phyloP scores from a whole-genome alignment of 108 stramenopile genomes.

The Skeletonema tropicum region DNA sequence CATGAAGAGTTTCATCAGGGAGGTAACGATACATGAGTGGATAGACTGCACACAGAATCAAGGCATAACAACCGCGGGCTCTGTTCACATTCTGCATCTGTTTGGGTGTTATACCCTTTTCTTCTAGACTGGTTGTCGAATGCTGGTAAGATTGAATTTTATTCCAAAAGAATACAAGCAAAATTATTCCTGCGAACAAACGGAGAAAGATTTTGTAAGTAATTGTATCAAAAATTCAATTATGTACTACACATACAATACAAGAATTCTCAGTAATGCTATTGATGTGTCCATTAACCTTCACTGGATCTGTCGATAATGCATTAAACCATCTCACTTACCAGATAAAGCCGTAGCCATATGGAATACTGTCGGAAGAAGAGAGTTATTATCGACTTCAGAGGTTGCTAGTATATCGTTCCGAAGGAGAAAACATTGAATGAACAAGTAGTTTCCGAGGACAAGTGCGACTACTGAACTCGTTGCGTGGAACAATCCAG shows the following conservation, averaged over 20 bases:
- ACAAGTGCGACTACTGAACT: background rate
- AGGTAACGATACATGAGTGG: constrained; percentile 13
- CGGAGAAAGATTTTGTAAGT: no score
- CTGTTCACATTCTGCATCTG: constrained; percentile 12
- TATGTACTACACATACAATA: no score
- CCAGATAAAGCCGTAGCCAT: background rate
- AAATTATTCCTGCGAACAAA: background rate
- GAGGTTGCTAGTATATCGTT: background rate
- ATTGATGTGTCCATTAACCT: no score
- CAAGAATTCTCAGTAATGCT: no score
- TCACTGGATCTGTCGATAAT: no score
- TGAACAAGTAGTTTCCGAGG: background rate
- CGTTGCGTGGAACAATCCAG: background rate
- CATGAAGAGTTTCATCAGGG: background rate
- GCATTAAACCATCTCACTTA: background rate
- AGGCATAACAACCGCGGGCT: background rate
- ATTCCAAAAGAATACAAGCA: background rate
- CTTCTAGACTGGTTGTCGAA: background rate
- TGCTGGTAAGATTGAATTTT: background rate
- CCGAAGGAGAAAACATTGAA: background rate
- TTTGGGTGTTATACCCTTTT: background rate
- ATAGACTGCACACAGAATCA: constrained; percentile 3
- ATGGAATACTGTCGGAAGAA: background rate
- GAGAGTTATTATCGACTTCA: background rate
- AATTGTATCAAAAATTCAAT: no score